Base-by-base conservation (phyloP, 257 asterid genomes). In the Euphrasia confusa region DNA sequence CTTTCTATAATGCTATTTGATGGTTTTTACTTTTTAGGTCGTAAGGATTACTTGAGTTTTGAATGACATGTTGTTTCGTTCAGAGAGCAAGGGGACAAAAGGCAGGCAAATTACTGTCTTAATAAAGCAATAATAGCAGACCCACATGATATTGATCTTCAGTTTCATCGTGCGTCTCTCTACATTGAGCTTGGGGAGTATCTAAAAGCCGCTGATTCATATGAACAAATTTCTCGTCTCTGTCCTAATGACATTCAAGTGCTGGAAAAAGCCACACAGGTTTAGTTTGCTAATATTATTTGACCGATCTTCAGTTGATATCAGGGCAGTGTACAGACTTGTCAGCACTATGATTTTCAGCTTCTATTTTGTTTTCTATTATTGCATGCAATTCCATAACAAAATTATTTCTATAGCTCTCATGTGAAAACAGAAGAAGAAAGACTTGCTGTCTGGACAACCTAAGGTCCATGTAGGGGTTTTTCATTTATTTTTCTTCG, bases 51-150 rank as follows among this genome's bases (percentile, higher is more conserved):
- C 48, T 33, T 54, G 58, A 61, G 24, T 60, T 65, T 44, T 62
- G 49, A 60, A 28, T 64, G 50, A 7, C 11, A 11, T 63, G 49
- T 39, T 58, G 32, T 67, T 18, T 14, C 48, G 24, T 75, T 65
- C 75, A 84, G 92, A 65, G 90, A 88, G 72, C 75, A 63, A 63
- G 90, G 87, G 65, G 72, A 88, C 79, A 82, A 65, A 53, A 75
- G 79, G 70, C 92, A 83, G 73, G 91, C 93, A 64, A 77, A 75
- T 18, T 88, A 86, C 70, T 82, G 91, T 69, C 88, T 88, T 60
- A 74, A 68, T 63, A 88, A 82, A 80, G 96, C 96, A 57, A 80
- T 88, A 71, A 62, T 75, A 71, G 96, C 93, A 65, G 92, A 85
- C 71, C 95, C 96, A 4, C 77, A 80, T 74, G 96, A 88, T 74